These are phyloP conservation scores for Fonsecaea multimorphosa DNA, from an alignment of 2,329 filamentous ascomycete species.

Conservation along the genomic window DNA sequence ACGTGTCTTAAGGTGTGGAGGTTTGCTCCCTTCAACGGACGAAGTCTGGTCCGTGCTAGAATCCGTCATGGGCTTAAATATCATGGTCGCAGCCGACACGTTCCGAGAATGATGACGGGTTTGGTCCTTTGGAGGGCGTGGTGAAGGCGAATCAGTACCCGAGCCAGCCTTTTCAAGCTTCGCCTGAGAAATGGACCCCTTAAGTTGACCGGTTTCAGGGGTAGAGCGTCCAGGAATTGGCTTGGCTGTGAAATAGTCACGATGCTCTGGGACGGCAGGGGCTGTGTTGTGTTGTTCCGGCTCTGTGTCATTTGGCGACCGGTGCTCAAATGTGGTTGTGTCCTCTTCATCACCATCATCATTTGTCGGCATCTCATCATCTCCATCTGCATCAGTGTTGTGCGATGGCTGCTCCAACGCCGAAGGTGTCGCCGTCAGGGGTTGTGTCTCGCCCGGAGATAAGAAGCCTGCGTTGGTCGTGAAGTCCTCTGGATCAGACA, in stretches of 20 bases:
- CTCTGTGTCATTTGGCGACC: slow-evolving; percentile 8
- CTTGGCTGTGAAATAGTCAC: slow-evolving; percentile 23
- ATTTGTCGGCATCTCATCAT: slow-evolving; percentile 86
- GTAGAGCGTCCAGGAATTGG: not conserved
- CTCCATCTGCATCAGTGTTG: slow-evolving; percentile 83
- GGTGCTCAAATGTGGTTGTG: slow-evolving; percentile 30
- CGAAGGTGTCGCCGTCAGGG: slow-evolving; percentile 51
- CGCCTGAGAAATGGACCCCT: slow-evolving; percentile 3
- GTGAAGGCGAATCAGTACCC: slow-evolving; percentile 18
- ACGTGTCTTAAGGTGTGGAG: slow-evolving; percentile 10
- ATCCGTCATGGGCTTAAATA: slow-evolving; percentile 72
- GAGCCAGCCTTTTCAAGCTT: not conserved
- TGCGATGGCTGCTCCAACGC: slow-evolving; percentile 45
- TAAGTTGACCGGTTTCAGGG: not conserved
- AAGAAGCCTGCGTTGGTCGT: slow-evolving; percentile 42
- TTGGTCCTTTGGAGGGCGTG: slow-evolving; percentile 17
- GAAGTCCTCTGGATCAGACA: slow-evolving; percentile 63
- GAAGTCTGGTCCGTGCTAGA: slow-evolving; percentile 33
- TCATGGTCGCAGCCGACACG: slow-evolving; percentile 79
- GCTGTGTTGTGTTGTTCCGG: not conserved
- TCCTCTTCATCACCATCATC: slow-evolving; percentile 68
- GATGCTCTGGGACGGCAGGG: not conserved
- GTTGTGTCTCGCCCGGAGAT: slow-evolving; percentile 48
- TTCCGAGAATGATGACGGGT: slow-evolving; percentile 70
- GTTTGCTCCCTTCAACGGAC: slow-evolving; percentile 14